A percentile compares a stretch with the other conserved stretches of the same genome.
These are phyloP conservation scores for Aspergillus nanangensis DNA, from an alignment of 495 filamentous ascomycete genomes.

Conservation along the genomic window DNA sequence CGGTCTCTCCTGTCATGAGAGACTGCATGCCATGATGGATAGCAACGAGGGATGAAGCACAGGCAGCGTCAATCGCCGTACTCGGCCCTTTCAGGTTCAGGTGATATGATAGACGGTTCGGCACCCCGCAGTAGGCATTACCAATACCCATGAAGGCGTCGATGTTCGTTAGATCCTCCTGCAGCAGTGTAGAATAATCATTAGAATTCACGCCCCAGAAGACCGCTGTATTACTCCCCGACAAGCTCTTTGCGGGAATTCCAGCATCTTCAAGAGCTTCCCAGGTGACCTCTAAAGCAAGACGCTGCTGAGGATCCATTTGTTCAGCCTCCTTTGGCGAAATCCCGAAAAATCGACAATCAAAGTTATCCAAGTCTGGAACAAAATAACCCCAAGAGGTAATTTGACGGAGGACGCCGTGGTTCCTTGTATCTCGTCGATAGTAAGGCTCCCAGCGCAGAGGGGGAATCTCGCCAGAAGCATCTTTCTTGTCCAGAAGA, in stretches of 20 bases:
- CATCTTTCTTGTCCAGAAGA: constrained; percentile 25
- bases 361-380: constrained; percentile 26
- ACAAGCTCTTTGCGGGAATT: constrained; percentile 12
- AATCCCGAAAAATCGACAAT: constrained; percentile 14
- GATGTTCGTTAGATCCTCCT: constrained; percentile 28
- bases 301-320: constrained; percentile 40
- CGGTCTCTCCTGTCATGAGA: constrained; percentile 7
- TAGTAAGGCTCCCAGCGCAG: constrained; percentile 33
- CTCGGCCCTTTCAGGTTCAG: constrained; percentile 26
- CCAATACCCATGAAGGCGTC: constrained; percentile 32
- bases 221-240: constrained; percentile 23
- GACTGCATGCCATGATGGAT: constrained; percentile 8
- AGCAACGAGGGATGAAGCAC: constrained; percentile 24
- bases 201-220: constrained; percentile 27
- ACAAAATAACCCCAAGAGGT: constrained; percentile 30
- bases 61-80: constrained; percentile 29
- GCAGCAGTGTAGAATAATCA: constrained; percentile 31
- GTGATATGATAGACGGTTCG: constrained; percentile 30
- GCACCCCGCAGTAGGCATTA: constrained; percentile 19
- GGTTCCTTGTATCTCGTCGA: constrained; percentile 21
- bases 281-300: constrained; percentile 52
- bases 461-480: constrained; percentile 23
- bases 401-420: constrained; percentile 20
- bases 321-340: constrained; percentile 9
- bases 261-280: constrained; percentile 36